Percentiles rank a stretch among this genome's conserved stretches.
These are phyloP conservation scores for Cercophora samala DNA, from an alignment of 495 filamentous ascomycete genomes.

Conservation along the genomic window DNA sequence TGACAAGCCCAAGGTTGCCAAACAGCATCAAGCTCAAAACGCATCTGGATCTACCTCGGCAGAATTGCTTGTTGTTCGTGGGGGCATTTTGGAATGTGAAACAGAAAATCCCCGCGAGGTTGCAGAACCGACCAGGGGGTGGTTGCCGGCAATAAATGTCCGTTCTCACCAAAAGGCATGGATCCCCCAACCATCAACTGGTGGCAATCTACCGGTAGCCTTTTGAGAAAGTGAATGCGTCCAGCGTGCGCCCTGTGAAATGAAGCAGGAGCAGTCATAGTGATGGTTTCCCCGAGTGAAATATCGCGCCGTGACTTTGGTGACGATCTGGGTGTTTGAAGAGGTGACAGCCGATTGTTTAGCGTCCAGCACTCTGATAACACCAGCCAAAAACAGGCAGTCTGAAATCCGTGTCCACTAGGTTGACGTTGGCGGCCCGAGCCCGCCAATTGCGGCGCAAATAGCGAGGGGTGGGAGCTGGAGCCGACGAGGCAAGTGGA, in stretches of 20 bases:
- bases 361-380: no score
- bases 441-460: neutral
- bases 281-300: neutral
- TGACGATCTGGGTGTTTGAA: conserved; percentile 7
- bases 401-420: neutral
- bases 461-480: conserved; percentile 1
- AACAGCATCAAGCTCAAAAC: neutral
- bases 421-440: neutral
- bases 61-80: neutral
- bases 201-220: neutral
- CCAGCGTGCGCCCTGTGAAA: neutral
- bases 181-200: neutral
- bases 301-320: neutral
- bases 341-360: conserved; percentile 1
- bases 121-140: neutral
- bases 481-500: conserved; percentile 6
- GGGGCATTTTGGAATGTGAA: neutral
- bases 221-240: neutral
- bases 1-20: neutral
- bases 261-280: neutral
- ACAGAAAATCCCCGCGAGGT: neutral
- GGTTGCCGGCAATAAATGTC: neutral
- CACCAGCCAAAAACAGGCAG: neutral
- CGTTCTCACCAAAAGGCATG: neutral
- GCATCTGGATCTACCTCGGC: neutral